Conservation (phyloP, 768 basidiomycete species). For the Termitomyces titanicus region DNA sequence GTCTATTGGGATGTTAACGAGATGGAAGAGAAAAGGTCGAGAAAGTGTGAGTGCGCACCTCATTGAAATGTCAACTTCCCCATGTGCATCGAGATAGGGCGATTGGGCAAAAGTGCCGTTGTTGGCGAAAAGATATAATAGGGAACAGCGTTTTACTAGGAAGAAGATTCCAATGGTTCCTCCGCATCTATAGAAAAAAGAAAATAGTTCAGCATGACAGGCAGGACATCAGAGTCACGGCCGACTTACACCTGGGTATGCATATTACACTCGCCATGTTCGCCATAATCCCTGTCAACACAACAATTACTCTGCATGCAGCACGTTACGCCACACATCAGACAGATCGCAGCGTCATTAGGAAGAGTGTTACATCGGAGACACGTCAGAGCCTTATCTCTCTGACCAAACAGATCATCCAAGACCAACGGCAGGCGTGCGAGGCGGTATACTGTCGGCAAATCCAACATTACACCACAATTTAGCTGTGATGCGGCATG, state of each 20-base stretch:
- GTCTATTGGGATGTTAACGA: slow-evolving; percentile 38
- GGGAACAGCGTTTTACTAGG: slow-evolving; percentile 86
- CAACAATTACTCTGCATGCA: slow-evolving; percentile 96
- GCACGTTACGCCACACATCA: slow-evolving; percentile 83
- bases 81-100: slow-evolving; percentile 92
- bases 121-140: slow-evolving; percentile 84
- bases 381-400: slow-evolving; percentile 73
- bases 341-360: slow-evolving; percentile 83
- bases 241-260: slow-evolving; percentile 86
- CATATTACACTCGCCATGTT: slow-evolving; percentile 90
- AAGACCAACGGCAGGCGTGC: slow-evolving; percentile 77
- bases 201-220: not conserved
- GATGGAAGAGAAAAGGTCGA: not conserved
- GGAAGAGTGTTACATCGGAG: slow-evolving; percentile 75
- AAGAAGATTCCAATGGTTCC: slow-evolving; percentile 89
- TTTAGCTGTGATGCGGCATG: slow-evolving; percentile 77
- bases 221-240: not conserved
- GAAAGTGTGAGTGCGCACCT: slow-evolving; percentile 45
- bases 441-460: slow-evolving; percentile 79
- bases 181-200: slow-evolving; percentile 61
- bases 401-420: slow-evolving; percentile 78
- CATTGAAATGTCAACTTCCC: slow-evolving; percentile 90
- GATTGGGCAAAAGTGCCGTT: slow-evolving; percentile 87
- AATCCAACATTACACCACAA: slow-evolving; percentile 78
- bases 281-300: slow-evolving; percentile 57